Base-by-base conservation (phyloP, 257 asterid species). In the Solanum clarkiae region DNA sequence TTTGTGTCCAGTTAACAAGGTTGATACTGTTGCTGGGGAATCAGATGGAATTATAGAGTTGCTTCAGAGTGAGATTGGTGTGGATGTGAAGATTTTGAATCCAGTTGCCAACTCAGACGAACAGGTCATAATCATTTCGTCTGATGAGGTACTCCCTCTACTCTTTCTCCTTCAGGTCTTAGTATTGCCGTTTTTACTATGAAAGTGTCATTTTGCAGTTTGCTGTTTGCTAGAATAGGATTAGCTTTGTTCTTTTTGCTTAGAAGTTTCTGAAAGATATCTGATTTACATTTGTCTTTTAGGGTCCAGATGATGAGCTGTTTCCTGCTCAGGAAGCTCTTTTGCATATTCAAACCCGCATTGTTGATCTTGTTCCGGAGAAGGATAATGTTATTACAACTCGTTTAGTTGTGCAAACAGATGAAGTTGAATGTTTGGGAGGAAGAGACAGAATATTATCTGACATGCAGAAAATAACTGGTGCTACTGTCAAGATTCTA, bases 271-370 rank as follows among this genome's bases (percentile, higher is more conserved):
- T 81, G 72, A 85, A 84, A 57, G 83, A 49, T 84, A 88, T 89
- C 85, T 86, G 82, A 84, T 84, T 86, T 88, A 82, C 60, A 8
- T 87, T 77, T 84, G 63, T 88, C 71, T 69, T 80, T 54, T 87
- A 96, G 98, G 99, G 97, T 80, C 99, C 98, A 68, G 97, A 96
- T 56, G 98, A 96, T 88, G 98, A 92, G 89, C 86, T 95, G 89
- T 96, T 96, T 92, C 99, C 98, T 89, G 97, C 98, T 85, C 99
- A 95, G 94, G 99, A 96, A 92, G 99, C 99, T 53, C 89, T 96
- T 91, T 85, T 95, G 91, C 99, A 96, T 89, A 95, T 96, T 74
- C 98, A 96, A 90, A 96, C 97, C 70, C 94, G 93, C 85, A 95
- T 96, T 26, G 93, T 87, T 42, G 98, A 96, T 92, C 88, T 96